Percentiles rank a stretch among this genome's conserved stretches.
These are phyloP conservation scores for Emmonsiellopsis sp. DNA, from an alignment of 2,329 filamentous ascomycete genomes.

Conservation along the genomic window DNA sequence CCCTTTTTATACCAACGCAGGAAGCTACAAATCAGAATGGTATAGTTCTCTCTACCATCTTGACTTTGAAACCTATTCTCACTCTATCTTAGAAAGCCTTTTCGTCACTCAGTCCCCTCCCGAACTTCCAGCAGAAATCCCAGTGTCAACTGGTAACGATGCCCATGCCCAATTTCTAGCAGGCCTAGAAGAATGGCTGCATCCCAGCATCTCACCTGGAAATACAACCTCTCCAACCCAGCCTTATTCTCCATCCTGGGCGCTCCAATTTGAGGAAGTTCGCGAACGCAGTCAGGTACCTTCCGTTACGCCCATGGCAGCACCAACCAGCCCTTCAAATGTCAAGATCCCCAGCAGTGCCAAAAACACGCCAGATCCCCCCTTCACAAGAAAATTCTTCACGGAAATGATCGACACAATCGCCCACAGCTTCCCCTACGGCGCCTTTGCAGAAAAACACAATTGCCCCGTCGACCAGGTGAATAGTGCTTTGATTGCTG, in stretches of 20 bases:
- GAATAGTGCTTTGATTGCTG: slow-evolving; percentile 12
- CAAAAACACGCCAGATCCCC: background rate
- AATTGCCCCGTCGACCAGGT: slow-evolving; percentile 14
- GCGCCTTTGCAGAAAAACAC: slow-evolving; percentile 15
- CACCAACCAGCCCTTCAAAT: background rate
- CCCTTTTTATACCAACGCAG: background rate
- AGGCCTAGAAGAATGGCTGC: background rate
- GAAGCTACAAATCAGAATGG: no score
- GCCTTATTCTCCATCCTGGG: background rate
- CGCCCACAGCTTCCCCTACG: slow-evolving; percentile 15
- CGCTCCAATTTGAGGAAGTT: background rate
- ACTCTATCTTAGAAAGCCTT: no score
- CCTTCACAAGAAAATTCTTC: slow-evolving; percentile 16
- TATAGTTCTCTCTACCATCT: no score
- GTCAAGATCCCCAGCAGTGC: background rate
- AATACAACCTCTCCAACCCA: background rate
- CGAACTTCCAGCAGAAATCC: background rate
- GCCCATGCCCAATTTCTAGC: background rate
- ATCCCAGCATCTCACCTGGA: slow-evolving; percentile 7
- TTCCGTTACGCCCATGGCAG: background rate
- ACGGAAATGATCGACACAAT: slow-evolving; percentile 16
- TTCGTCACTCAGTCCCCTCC: no score
- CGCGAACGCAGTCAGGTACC: background rate
- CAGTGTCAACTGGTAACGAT: background rate
- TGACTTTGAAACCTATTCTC: no score